Percentiles rank a stretch among this genome's conserved stretches.
Evolutionary conservation across 495 filamentous ascomycete species (phyloP).

Genomic region (Pseudoneurospora amorphoporcata): DNA sequence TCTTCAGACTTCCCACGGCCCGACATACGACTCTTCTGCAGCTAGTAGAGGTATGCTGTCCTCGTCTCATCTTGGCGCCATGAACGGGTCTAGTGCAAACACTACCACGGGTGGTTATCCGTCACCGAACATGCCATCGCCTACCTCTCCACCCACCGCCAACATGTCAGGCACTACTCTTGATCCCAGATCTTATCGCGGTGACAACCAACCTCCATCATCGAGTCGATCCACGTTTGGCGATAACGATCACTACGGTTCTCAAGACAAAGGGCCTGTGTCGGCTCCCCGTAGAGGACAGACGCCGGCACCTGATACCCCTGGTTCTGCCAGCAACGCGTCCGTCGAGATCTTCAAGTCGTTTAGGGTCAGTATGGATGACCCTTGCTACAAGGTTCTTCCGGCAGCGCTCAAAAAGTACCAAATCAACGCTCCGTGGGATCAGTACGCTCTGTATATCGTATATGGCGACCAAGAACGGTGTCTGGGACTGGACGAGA

Average conservation of each 20-base stretch:
- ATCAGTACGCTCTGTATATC: conserved; percentile 94
- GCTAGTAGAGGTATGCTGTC: conserved; percentile 54
- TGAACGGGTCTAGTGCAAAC: conserved; percentile 52
- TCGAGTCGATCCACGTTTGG: conserved; percentile 37
- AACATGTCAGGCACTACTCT: conserved; percentile 36
- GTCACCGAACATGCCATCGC: conserved; percentile 69
- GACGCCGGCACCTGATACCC: conserved; percentile 43
- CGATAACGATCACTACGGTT: conserved; percentile 39
- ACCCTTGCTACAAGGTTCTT: conserved; percentile 93
- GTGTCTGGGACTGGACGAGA: conserved; percentile 82
- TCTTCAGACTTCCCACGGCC: conserved; percentile 46
- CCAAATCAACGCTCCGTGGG: conserved; percentile 95
- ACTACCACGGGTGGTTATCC: conserved; percentile 46
- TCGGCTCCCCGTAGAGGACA: conserved; percentile 36
- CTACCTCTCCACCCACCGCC: conserved; percentile 60
- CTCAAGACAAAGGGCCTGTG: conserved; percentile 27
- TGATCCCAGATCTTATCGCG: conserved; percentile 44
- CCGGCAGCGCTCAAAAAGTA: conserved; percentile 95
- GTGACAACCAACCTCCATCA: conserved; percentile 34
- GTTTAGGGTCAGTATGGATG: conserved; percentile 94
- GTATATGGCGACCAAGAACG: conserved; percentile 96
- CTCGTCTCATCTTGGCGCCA: conserved; percentile 64
- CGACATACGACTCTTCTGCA: conserved; percentile 44
- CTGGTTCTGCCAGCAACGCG: conserved; percentile 30
- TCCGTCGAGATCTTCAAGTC: conserved; percentile 94